phyloP scores from a whole-genome alignment of 495 filamentous ascomycete genomes.

The Staphylotrichum tortipilum region DNA sequence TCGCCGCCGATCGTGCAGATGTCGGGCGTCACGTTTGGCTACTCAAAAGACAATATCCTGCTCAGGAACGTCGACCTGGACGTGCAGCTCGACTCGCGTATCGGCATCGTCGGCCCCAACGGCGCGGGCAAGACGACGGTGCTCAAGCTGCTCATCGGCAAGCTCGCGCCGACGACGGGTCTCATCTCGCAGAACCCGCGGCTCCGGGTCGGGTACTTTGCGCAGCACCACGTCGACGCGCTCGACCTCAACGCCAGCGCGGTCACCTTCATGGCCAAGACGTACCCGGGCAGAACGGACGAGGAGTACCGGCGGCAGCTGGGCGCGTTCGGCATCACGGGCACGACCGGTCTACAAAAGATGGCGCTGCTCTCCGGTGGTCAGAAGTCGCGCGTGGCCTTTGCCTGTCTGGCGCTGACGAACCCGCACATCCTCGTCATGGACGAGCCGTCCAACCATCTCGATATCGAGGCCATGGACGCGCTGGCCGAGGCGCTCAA shows the following conservation, averaged over 20 bases:
- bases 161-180: slow-evolving; percentile 67
- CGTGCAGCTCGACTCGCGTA: slow-evolving; percentile 95
- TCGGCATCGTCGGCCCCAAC: slow-evolving; percentile 97
- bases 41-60: slow-evolving; percentile 69
- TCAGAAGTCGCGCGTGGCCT: slow-evolving; percentile 96
- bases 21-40: slow-evolving; percentile 85
- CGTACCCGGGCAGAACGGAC: slow-evolving; percentile 81
- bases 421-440: slow-evolving; percentile 97
- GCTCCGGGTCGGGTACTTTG: slow-evolving; percentile 90
- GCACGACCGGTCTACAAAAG: slow-evolving; percentile 92
- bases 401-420: slow-evolving; percentile 82
- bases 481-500: slow-evolving; percentile 74
- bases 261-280: slow-evolving; percentile 91
- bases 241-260: slow-evolving; percentile 81
- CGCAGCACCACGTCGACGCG: slow-evolving; percentile 97
- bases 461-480: slow-evolving; percentile 99
- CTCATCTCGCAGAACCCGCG: slow-evolving; percentile 80
- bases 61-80: slow-evolving; percentile 84
- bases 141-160: slow-evolving; percentile 85
- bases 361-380: slow-evolving; percentile 93
- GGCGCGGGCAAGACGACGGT: slow-evolving; percentile 97
- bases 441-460: slow-evolving; percentile 95
- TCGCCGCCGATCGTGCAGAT: slow-evolving; percentile 98
- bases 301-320: slow-evolving; percentile 96
- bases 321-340: slow-evolving; percentile 96